Percentiles rank a stretch among this genome's conserved stretches.
phyloP scores from a whole-genome alignment of 345 rosid species.

The Iberis pinnata region DNA sequence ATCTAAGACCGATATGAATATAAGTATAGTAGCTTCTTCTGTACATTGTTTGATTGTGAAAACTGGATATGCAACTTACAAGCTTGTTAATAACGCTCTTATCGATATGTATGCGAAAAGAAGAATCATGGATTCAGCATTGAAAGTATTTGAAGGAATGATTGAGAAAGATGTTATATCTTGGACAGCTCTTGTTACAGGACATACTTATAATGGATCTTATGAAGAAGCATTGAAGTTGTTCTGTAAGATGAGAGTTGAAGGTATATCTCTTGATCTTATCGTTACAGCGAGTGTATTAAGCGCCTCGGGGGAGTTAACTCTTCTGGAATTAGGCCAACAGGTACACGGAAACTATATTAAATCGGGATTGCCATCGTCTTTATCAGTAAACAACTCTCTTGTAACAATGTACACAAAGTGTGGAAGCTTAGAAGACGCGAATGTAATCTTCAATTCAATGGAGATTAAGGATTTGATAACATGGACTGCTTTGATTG shows the following conservation, averaged over 20 bases:
- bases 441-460: constrained; percentile 46
- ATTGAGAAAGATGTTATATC: constrained; percentile 64
- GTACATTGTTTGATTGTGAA: constrained; percentile 69
- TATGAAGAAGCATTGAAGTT: constrained; percentile 59
- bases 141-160: constrained; percentile 55
- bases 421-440: constrained; percentile 67
- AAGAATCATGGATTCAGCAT: constrained; percentile 46
- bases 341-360: constrained; percentile 63
- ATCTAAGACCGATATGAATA: constrained; percentile 34
- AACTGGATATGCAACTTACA: constrained; percentile 57
- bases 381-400: constrained; percentile 63
- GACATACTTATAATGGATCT: constrained; percentile 50
- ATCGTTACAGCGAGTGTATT: constrained; percentile 55
- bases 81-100: constrained; percentile 72
- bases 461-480: constrained; percentile 57
- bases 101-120: constrained; percentile 85
- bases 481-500: constrained; percentile 82
- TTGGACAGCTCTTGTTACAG: constrained; percentile 90
- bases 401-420: constrained; percentile 79
- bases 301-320: constrained; percentile 69
- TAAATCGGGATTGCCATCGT: constrained; percentile 52
- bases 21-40: constrained; percentile 43
- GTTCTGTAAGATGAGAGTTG: constrained; percentile 54
- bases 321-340: constrained; percentile 66
- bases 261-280: constrained; percentile 53